A percentile compares a stretch with the other conserved stretches of the same genome.
Conservation (phyloP, 768 basidiomycete species). For the Lactarius vividus region DNA sequence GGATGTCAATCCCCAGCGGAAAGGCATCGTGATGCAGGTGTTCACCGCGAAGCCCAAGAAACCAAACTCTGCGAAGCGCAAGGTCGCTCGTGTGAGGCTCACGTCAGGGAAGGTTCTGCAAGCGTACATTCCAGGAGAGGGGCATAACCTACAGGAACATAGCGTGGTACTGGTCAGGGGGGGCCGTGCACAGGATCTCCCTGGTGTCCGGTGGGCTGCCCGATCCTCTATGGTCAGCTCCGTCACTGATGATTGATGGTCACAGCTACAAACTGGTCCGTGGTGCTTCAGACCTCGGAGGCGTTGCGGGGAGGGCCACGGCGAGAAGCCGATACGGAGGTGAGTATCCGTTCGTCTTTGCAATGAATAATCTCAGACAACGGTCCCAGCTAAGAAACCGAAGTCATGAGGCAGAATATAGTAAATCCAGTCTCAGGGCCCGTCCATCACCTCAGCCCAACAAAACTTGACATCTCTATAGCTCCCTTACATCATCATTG, state of each 20-base stretch:
- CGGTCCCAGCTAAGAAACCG: constrained; percentile 18
- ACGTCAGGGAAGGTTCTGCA: constrained; percentile 84
- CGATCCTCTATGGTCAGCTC: not conserved
- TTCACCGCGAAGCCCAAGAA: constrained; percentile 90
- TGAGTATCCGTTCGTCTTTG: constrained; percentile 36
- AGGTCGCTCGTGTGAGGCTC: constrained; percentile 92
- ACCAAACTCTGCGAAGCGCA: constrained; percentile 97
- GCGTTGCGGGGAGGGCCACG: constrained; percentile 78
- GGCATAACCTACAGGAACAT: constrained; percentile 97
- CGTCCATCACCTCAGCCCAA: not conserved
- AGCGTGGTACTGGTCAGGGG: constrained; percentile 94
- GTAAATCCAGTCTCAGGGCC: constrained; percentile 9
- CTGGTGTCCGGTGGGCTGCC: constrained; percentile 81
- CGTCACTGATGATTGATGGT: not conserved
- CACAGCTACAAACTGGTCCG: constrained; percentile 91
- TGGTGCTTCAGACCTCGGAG: constrained; percentile 88
- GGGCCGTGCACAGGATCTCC: constrained; percentile 95
- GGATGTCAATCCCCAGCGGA: constrained; percentile 75
- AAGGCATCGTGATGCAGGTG: constrained; percentile 85
- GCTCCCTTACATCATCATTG: not conserved
- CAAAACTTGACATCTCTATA: not conserved
- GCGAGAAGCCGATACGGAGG: constrained; percentile 93
- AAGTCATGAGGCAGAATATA: constrained; percentile 12
- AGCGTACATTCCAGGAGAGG: constrained; percentile 96
- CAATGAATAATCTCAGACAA: not conserved